These are phyloP conservation scores for Chrysophaeum taylorii DNA, from an alignment of 352 stramenopile species.

Conservation along the genomic window DNA sequence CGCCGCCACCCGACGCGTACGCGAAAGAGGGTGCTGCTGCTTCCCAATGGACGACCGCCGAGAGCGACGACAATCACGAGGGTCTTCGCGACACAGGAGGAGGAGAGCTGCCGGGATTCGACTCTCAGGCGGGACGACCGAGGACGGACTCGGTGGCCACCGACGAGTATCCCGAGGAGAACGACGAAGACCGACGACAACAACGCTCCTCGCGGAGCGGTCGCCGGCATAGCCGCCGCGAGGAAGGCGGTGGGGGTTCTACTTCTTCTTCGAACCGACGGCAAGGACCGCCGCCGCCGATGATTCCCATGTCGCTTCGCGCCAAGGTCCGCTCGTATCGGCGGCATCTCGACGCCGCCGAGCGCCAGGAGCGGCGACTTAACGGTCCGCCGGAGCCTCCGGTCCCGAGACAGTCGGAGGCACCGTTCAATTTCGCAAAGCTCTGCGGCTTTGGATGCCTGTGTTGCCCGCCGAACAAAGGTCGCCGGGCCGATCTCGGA, in stretches of 20 bases:
- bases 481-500: too few relatives aligned
- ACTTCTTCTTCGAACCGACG: too few relatives aligned
- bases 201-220: too few relatives aligned
- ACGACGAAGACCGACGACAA: too few relatives aligned
- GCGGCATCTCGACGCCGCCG: not conserved
- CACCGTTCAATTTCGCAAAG: not conserved
- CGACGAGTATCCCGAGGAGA: too few relatives aligned
- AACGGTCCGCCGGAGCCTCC: not conserved
- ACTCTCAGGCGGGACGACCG: too few relatives aligned
- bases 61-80: too few relatives aligned
- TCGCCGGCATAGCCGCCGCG: too few relatives aligned
- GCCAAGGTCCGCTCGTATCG: not conserved
- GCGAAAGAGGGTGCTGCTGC: not conserved
- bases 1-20: not conserved
- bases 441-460: not conserved
- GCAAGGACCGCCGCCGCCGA: not conserved
- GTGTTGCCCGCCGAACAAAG: not conserved
- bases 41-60: not conserved
- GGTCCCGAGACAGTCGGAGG: not conserved
- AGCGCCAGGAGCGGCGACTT: not conserved
- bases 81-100: too few relatives aligned
- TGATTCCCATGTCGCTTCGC: not conserved
- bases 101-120: too few relatives aligned
- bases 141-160: too few relatives aligned
- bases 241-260: too few relatives aligned